Base-by-base conservation (phyloP, 108 stramenopile species). In the Epithemia pelagica region DNA sequence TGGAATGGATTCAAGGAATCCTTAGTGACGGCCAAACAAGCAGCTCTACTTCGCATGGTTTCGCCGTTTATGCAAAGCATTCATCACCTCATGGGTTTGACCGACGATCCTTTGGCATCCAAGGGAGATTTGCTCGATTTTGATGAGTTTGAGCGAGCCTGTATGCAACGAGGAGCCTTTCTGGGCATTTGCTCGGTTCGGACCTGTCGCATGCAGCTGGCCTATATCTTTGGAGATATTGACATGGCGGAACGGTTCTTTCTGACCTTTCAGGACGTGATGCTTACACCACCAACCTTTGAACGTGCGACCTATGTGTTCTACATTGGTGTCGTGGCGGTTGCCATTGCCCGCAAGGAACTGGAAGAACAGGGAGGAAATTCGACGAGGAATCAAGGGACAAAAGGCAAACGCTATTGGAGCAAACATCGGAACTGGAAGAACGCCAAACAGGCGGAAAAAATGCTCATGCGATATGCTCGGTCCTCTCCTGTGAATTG, bases 191-290 rank as follows among this genome's bases (percentile, higher is more conserved):
- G 28, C 2, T 22, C 2, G 2, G 32, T 68, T 5, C 58, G 30
- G 15, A n/a, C 30, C 24, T 27, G 25, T 8, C 30, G 33, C 15
- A 59, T 59, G 67, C 30, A 24, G 10, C 2, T 58, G 20, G 7
- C 58, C 33, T 68, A 32, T 31, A 10, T 68, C n/a, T 68, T 68
- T 59, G 33, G 32, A 18, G 67, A 68, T 28, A 28, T 37, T 55
- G 57, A 30, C 29, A 30, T 31, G 8, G 58, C 67, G 1, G 58
- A 24, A 8, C 28, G 27, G 31, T 22, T 59, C n/a, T 20, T 22
- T 5, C 5, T 28, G 26, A 53, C 26, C 54, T 28, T 66, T n/a
- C 20, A 28, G 54, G 31, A 18, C 24, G 26, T 66, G 25, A 28
- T 31, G 15, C 25, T 55, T 2, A 46, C 27, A 24, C 64, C 64